A percentile compares a stretch with the other conserved stretches of the same genome.
Conservation (phyloP, 495 filamentous ascomycete species). For the Trichoderma asperelloides region DNA sequence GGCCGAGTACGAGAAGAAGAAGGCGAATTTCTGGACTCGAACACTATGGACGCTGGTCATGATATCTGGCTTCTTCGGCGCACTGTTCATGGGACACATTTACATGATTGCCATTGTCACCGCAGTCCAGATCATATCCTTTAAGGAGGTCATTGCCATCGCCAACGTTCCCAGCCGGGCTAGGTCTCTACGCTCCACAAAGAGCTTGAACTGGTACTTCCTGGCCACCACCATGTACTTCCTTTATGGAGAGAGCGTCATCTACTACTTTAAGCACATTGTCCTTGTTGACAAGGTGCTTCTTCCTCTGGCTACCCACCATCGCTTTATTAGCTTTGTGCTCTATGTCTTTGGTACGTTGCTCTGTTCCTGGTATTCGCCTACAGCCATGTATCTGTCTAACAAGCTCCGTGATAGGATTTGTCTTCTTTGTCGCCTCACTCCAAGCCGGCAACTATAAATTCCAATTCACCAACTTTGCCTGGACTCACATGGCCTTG, state of each 20-base stretch:
- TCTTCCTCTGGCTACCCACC: slow-evolving; percentile 89
- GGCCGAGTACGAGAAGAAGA: slow-evolving; percentile 95
- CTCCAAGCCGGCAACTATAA: slow-evolving; percentile 91
- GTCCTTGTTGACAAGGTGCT: slow-evolving; percentile 90
- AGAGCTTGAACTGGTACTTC: slow-evolving; percentile 98
- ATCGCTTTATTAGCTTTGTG: slow-evolving; percentile 97
- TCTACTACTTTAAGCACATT: slow-evolving; percentile 99
- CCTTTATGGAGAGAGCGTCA: slow-evolving; percentile 94
- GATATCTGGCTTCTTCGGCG: slow-evolving; percentile 86
- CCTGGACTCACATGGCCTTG: slow-evolving; percentile 98
- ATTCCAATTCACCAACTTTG: slow-evolving; percentile 98
- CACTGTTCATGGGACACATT: slow-evolving; percentile 90
- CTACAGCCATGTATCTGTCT: not conserved
- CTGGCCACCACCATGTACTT: slow-evolving; percentile 99
- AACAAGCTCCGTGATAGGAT: slow-evolving; percentile 47
- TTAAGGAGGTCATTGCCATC: slow-evolving; percentile 99
- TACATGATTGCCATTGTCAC: slow-evolving; percentile 92
- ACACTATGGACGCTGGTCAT: slow-evolving; percentile 98
- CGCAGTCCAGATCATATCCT: slow-evolving; percentile 88
- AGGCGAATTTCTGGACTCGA: slow-evolving; percentile 92
- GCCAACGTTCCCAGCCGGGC: slow-evolving; percentile 87
- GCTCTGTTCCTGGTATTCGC: not conserved
- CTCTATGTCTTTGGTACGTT: slow-evolving; percentile 88
- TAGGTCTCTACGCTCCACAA: slow-evolving; percentile 86
- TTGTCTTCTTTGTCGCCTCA: slow-evolving; percentile 97